Conservation (phyloP, 2,329 filamentous ascomycete species). For the Neoarthrinium moseri region DNA sequence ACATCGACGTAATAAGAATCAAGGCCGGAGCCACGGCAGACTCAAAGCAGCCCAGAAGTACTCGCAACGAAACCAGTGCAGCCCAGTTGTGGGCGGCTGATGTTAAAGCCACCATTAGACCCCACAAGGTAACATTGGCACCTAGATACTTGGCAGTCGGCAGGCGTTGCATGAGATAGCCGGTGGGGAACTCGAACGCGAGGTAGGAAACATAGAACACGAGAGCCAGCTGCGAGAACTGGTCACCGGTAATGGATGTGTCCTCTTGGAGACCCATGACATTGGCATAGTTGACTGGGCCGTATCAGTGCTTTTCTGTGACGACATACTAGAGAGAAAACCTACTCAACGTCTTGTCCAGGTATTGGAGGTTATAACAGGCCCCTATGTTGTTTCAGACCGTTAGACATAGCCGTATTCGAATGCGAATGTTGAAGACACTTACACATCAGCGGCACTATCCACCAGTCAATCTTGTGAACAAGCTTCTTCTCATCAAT, state of each 20-base stretch:
- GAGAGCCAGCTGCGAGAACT: constrained; percentile 27
- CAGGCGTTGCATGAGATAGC: constrained; percentile 50
- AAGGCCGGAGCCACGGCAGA: constrained; percentile 52
- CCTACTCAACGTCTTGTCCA: constrained; percentile 27
- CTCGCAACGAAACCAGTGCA: constrained; percentile 45
- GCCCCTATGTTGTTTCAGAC: constrained; percentile 24
- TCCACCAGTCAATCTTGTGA: constrained; percentile 27
- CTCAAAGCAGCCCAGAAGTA: constrained; percentile 54
- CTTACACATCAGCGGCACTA: constrained; percentile 28
- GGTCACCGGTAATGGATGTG: constrained; percentile 24
- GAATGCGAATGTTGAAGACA: neutral
- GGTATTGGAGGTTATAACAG: constrained; percentile 28
- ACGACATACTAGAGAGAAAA: neutral
- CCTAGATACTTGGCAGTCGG: constrained; percentile 54
- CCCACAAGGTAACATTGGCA: constrained; percentile 42
- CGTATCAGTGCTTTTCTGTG: neutral
- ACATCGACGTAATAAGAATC: constrained; percentile 54
- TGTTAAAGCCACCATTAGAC: constrained; percentile 44
- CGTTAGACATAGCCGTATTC: too few species aligned
- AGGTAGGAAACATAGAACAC: constrained; percentile 32
- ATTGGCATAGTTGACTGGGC: constrained; percentile 27
- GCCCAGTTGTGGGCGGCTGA: constrained; percentile 49
- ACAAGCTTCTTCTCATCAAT: constrained; percentile 22
- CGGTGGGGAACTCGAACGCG: constrained; percentile 31
- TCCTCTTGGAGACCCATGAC: constrained; percentile 28